Evolutionary conservation across 345 rosid genomes (phyloP).

Genomic region (Melastoma malabathricum): DNA sequence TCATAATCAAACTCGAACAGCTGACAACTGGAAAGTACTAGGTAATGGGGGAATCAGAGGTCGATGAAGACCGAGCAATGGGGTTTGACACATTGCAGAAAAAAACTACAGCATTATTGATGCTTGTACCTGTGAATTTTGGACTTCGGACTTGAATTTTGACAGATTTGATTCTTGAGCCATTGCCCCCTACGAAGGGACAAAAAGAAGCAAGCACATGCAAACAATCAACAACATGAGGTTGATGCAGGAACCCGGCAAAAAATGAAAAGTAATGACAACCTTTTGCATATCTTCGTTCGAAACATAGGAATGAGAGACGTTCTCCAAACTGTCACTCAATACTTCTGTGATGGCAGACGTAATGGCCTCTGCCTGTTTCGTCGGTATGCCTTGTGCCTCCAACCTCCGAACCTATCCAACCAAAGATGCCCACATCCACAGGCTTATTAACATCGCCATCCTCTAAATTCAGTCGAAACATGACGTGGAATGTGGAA

Average conservation of each 20-base stretch:
- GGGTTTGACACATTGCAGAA: background rate
- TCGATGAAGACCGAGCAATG: background rate
- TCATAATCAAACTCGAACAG: background rate
- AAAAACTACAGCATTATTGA: background rate
- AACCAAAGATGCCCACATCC: background rate
- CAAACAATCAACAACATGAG: background rate
- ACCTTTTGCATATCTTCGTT: constrained; percentile 85
- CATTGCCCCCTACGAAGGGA: constrained; percentile 44
- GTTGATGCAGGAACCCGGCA: background rate
- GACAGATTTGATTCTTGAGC: constrained; percentile 59
- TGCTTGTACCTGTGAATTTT: constrained; percentile 52
- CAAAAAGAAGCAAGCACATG: background rate
- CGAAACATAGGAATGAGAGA: constrained; percentile 59
- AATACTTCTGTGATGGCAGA: constrained; percentile 62
- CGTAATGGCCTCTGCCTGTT: constrained; percentile 83
- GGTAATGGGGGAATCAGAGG: background rate
- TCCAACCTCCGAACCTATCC: constrained; percentile 71
- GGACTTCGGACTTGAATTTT: constrained; percentile 65
- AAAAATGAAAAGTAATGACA: constrained; percentile 2
- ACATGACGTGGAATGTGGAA: background rate
- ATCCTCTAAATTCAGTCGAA: background rate
- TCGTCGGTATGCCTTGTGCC: constrained; percentile 73
- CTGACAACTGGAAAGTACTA: background rate
- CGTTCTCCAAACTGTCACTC: constrained; percentile 63
- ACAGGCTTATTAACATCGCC: background rate